Base-by-base conservation (phyloP, 1,284 basidiomycete species). In the Rugosomyces carneus region DNA sequence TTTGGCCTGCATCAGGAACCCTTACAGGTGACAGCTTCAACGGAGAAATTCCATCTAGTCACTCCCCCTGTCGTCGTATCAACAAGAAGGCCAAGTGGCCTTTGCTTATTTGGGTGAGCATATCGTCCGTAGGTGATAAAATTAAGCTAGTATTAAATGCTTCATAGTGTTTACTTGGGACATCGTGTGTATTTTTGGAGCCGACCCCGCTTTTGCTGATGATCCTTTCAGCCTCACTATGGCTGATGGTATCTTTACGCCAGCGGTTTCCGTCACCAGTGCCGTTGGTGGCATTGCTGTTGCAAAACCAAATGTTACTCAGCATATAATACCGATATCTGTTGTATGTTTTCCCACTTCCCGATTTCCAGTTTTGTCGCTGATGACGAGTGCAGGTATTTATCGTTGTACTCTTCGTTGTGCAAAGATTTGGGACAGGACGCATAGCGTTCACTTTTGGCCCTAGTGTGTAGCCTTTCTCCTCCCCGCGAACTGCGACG, bases 281-380 rank as follows among this genome's bases (percentile, higher is more conserved):
- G 82, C 82, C 3, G 80, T 85, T 1, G 73, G 68, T 13, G 84
- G 83, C 13, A 80, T 86, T 44, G 78, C 71, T 1, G 73, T 84
- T 13, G 79, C 78, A 3, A 74, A 75, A 47, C 69, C 75, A 0
- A 65, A 64, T 1, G 69, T 83, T 8, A 8, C 31, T 13, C 13
- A 34, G 9, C 64, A 76, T 37, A 68, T 84, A 36, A 67, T 71
- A 13, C 68, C 72, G 1, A 81, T 86, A 20, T 81, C 81, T 2
- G 76, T 84, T 46, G 78, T 76, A 55, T 38, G 71, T 9, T 23
- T 52, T 11, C 20, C 34, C 29, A 11, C 4, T 32, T 13, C 48
- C 41, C 5, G 2, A 26, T 15, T 3, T 29, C 20, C 5, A 19
- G 7, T 23, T 3, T 26, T 29, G 27, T 10, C 13, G 8, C 27